Evolutionary conservation across 164 flowering plant genomes (phyloP), one percentile per base, ranked within the genome.

Genomic region (Dillenia suffruticosa): DNA sequence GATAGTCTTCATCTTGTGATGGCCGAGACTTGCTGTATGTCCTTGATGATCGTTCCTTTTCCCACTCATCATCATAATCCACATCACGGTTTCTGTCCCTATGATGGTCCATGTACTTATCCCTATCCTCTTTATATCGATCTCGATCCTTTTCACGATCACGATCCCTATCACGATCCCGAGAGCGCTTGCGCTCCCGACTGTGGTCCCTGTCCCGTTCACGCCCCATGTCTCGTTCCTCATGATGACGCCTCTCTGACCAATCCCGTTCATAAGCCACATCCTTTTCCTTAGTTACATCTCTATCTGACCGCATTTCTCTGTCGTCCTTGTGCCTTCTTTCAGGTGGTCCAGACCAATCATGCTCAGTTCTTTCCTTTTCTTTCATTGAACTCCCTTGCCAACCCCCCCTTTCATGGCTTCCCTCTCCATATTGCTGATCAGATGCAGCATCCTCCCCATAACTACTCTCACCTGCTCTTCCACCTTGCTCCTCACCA

Each of bases 381-480:
- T 89, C 98, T 68, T 79, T 83, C 43, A 45, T 43, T 14, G 85
- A 44, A 74, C 70, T 77, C 0, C 40, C 40, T 5, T 74, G 69
- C 86, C 85, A 70, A n/a, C 80, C 82, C 9, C 76, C 85, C 65
- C 88, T 90, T 14, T 88, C 98, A 74, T 85, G 90, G 64, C 78
- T 80, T 8, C 46, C 88, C 55, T 90, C 96, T 43, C 90, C 90
- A 82, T 90, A 85, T 63, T 81, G 87, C 66, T 84, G 88, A 24
- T 90, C 97, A 46, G 98, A 90, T 10, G 79, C 90, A 65, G 87
- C 91, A 69, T 93, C 97, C 68, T 90, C 98, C 43, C 89, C 97
- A 76, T 84, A 88, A 68, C 90, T 87, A 56, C 93, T 85, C 57
- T 93, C 98, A 52, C 83, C 88, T 14, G 78, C 88, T 73, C 90